Base-by-base conservation (phyloP, 2,329 filamentous ascomycete species). In the Penicillium sp. region DNA sequence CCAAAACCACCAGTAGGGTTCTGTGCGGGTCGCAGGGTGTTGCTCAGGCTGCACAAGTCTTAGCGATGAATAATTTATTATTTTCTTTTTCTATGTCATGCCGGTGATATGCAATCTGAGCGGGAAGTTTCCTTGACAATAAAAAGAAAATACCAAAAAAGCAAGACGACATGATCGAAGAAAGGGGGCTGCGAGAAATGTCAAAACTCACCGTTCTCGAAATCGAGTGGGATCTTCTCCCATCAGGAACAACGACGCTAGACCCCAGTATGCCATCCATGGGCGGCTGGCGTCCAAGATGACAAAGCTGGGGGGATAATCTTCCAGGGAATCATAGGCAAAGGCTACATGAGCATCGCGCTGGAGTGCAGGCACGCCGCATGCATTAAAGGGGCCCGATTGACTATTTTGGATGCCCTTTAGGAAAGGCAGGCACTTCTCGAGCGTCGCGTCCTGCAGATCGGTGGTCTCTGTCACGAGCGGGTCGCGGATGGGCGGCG, bases 261-360 rank as follows among this genome's bases (percentile, higher is more conserved):
- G 79, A 51, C 85, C 89, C 94, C 94, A 99, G 77, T 97, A 97
- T 61, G 96, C 82, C 67, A 96, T 84, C 94, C 94, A 99, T 9
- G 94, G 92, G 53, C 93, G 82, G 69, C 89, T 92, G 29, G 94
- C 88, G 78, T 99, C 94, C 63, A 92, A 84, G 47, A 81, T 82
- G 50, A 88, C 85, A 73, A 89, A 96, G 3, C 78, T 79, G 7
- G 82, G 77, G 0, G 93, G 90, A 57, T 95, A 85, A 47, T 78
- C 79, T 42, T 76, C 77, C 41, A 86, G 67, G 11, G 77, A 76
- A 51, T 78, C 74, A 54, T 79, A 78, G 35, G 80, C 67, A 58
- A 75, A 81, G n/a, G 65, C 68, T 41, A 78, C 60, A 67, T 87
- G 85, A 41, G 76, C 73, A 55, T 79, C 76, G 41, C 88, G 85